Evolutionary conservation across 2,329 filamentous ascomycete genomes (phyloP).

Genomic region (Curvularia sp.): DNA sequence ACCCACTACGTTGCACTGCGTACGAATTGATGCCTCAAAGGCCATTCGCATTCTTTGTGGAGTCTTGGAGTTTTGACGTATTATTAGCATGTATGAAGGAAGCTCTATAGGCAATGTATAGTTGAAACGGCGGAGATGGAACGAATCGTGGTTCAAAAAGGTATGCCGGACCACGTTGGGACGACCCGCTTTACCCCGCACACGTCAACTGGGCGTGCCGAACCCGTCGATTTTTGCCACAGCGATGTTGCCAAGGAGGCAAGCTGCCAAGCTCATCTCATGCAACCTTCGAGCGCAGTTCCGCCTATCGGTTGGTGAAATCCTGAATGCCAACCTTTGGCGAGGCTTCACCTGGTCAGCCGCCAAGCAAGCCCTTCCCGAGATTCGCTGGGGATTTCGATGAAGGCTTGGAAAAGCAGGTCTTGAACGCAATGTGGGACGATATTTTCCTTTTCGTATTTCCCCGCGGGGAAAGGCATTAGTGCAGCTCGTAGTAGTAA

Average conservation of each 20-base stretch:
- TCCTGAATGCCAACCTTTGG: constrained; percentile 22
- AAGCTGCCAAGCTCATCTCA: constrained; percentile 20
- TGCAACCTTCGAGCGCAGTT: constrained; percentile 14
- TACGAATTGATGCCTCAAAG: not conserved
- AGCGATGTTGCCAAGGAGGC: constrained; percentile 8
- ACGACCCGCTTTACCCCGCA: constrained; percentile 25
- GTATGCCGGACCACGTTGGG: constrained; percentile 4
- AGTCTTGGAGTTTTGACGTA: too few species aligned
- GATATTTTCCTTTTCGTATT: constrained; percentile 21
- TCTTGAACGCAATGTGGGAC: constrained; percentile 19
- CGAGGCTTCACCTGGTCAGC: constrained; percentile 27
- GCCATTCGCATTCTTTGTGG: not conserved
- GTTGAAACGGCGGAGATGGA: not conserved
- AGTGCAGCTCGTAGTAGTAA: constrained; percentile 16
- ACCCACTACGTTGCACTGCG: not conserved
- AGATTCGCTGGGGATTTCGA: constrained; percentile 25
- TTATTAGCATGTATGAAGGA: not conserved
- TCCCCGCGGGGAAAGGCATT: constrained; percentile 25
- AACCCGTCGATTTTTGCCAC: constrained; percentile 14
- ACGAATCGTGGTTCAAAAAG: constrained; percentile 4
- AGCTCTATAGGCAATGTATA: too few species aligned
- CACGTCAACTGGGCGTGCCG: constrained; percentile 14
- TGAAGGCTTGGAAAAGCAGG: constrained; percentile 24
- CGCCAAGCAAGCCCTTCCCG: constrained; percentile 30
- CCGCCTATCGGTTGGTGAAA: constrained; percentile 18